Percentiles rank a stretch among this genome's conserved stretches.
phyloP scores from a whole-genome alignment of 2,329 filamentous ascomycete species.

The Exophiala viscosa region DNA sequence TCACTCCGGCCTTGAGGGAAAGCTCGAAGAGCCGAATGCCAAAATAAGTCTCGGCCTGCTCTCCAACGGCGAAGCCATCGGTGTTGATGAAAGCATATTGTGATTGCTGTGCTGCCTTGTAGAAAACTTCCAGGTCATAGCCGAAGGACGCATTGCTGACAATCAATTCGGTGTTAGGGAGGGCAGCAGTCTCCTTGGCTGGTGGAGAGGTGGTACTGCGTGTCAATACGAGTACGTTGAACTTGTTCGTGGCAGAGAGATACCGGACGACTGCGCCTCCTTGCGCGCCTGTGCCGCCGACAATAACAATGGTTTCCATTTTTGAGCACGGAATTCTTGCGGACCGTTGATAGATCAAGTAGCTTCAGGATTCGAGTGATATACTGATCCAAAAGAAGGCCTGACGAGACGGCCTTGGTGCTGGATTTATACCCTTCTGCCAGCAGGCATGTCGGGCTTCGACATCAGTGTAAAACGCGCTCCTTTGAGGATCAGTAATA shows the following conservation, averaged over 20 bases:
- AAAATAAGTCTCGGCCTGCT: slow-evolving; percentile 51
- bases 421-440: too few relatives aligned
- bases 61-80: slow-evolving; percentile 52
- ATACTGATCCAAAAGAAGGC: too few relatives aligned
- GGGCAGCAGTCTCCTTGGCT: slow-evolving; percentile 40
- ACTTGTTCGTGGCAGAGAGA: slow-evolving; percentile 8
- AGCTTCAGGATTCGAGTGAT: background rate
- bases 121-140: slow-evolving; percentile 43
- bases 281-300: slow-evolving; percentile 52
- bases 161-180: slow-evolving; percentile 45
- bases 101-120: slow-evolving; percentile 42
- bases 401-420: too few relatives aligned
- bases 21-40: slow-evolving; percentile 36
- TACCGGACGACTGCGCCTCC: slow-evolving; percentile 46
- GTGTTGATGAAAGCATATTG: slow-evolving; percentile 52
- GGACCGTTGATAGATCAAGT: background rate
- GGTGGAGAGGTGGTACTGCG: slow-evolving; percentile 41
- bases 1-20: slow-evolving; percentile 33
- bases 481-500: too few relatives aligned
- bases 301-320: slow-evolving; percentile 30
- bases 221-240: slow-evolving; percentile 43
- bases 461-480: too few relatives aligned
- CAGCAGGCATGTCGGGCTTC: too few relatives aligned
- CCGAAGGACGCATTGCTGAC: slow-evolving; percentile 40
- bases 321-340: background rate